Conservation (phyloP, 2,329 filamentous ascomycete genomes). For the Aspergillus sojae region DNA sequence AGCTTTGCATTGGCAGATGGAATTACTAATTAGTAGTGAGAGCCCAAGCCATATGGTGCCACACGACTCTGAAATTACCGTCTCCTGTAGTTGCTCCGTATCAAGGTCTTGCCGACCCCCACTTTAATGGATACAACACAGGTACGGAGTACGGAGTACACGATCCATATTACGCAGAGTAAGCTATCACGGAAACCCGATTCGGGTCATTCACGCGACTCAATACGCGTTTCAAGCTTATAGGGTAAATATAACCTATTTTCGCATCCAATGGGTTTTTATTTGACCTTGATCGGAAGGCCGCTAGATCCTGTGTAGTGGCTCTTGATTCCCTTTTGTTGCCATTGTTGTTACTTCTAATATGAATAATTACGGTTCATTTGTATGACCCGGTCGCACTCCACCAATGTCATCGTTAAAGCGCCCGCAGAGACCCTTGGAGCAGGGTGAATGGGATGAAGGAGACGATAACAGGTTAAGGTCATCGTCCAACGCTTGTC, state of each 20-base stretch:
- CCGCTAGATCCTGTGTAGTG: not conserved
- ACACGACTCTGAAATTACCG: too few species aligned
- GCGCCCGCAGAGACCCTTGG: slow-evolving; percentile 36
- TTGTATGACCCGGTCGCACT: slow-evolving; percentile 5
- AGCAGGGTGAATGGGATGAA: slow-evolving; percentile 35
- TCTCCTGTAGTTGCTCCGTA: too few species aligned
- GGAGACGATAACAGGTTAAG: slow-evolving; percentile 28
- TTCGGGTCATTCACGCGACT: not conserved
- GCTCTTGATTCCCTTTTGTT: not conserved
- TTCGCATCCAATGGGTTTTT: not conserved
- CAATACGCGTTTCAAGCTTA: not conserved
- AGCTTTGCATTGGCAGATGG: too few species aligned
- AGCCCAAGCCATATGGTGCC: too few species aligned
- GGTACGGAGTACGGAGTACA: too few species aligned
- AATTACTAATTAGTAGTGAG: too few species aligned
- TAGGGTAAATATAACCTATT: not conserved
- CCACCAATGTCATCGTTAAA: slow-evolving; percentile 47
- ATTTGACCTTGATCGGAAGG: not conserved
- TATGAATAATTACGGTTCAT: not conserved
- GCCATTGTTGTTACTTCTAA: not conserved
- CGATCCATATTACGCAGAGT: too few species aligned
- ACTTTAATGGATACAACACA: too few species aligned
- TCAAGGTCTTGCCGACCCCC: too few species aligned
- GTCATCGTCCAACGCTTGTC: slow-evolving; percentile 30
- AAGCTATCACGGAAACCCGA: not conserved